Evolutionary conservation across 176 grass and related monocot genomes (phyloP).

Genomic region (Musa acuminata): DNA sequence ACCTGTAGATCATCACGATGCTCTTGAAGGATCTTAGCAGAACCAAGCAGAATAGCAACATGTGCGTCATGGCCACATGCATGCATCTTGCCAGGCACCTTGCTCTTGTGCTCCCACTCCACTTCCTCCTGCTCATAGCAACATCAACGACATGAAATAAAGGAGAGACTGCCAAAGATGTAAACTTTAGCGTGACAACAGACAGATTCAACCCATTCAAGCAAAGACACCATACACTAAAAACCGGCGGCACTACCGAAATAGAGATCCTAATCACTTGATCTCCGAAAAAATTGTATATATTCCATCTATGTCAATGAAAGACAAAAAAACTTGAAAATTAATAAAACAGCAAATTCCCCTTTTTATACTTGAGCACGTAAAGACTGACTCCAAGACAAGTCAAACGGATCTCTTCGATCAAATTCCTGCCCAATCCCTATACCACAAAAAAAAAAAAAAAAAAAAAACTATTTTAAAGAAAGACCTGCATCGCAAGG

Average conservation of each 20-base stretch:
- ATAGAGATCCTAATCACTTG: not conserved
- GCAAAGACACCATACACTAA: not conserved
- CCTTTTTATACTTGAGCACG: too few relatives aligned
- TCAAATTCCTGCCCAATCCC: not conserved
- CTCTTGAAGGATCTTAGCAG: constrained; percentile 95
- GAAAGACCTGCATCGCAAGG: constrained; percentile 67
- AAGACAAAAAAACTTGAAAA: too few relatives aligned
- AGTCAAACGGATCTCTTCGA: too few relatives aligned
- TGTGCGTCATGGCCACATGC: constrained; percentile 93
- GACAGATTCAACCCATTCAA: too few relatives aligned
- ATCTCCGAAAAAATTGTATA: not conserved
- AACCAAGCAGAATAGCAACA: constrained; percentile 75
- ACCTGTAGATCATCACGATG: constrained; percentile 66
- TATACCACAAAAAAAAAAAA: not conserved
- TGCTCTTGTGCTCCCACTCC: constrained; percentile 96
- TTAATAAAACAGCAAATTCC: too few relatives aligned
- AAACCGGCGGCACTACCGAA: not conserved
- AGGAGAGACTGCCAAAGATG: not conserved
- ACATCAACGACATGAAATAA: not conserved
- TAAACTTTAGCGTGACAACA: not conserved
- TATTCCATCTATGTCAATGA: too few relatives aligned
- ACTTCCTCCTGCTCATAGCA: constrained; percentile 59
- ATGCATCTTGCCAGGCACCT: constrained; percentile 95
- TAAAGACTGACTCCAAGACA: too few relatives aligned
- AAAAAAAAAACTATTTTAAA: not conserved